Evolutionary conservation across 208 protist species (phyloP).

Genomic region (Leptomonas pyrrhocoris): DNA sequence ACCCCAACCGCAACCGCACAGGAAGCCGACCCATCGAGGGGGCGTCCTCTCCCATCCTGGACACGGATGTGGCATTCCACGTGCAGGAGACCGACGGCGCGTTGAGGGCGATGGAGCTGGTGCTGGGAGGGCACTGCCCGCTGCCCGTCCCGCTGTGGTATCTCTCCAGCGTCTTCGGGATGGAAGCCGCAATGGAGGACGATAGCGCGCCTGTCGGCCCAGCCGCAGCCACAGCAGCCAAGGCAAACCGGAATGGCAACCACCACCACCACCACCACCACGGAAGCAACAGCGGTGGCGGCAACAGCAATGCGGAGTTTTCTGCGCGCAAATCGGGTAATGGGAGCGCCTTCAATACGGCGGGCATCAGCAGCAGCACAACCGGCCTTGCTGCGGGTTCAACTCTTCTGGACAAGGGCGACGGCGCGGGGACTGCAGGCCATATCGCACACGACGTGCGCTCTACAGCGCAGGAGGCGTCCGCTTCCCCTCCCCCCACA

Average conservation of each 20-base stretch:
- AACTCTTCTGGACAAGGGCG: too few species aligned
- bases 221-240: neutral
- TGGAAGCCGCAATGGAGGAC: neutral
- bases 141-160: conserved; percentile 48
- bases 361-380: too few species aligned
- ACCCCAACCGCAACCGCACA: neutral
- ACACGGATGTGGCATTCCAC: neutral
- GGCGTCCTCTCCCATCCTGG: neutral
- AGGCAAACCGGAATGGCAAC: neutral
- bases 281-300: neutral
- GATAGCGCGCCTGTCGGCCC: neutral
- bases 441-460: too few species aligned
- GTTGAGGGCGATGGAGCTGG: conserved; percentile 28
- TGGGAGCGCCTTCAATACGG: too few species aligned
- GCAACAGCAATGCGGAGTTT: neutral
- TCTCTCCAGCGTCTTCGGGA: conserved; percentile 32
- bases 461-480: neutral
- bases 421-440: too few species aligned
- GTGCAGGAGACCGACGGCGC: conserved; percentile 12
- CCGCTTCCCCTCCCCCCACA: neutral
- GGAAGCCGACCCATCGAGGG: neutral
- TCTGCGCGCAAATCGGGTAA: too few species aligned
- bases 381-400: too few species aligned
- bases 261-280: neutral
- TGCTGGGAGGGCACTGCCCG: conserved; percentile 27